phyloP scores from a whole-genome alignment of 139 green algal genomes.

The Chlorella sp. region DNA sequence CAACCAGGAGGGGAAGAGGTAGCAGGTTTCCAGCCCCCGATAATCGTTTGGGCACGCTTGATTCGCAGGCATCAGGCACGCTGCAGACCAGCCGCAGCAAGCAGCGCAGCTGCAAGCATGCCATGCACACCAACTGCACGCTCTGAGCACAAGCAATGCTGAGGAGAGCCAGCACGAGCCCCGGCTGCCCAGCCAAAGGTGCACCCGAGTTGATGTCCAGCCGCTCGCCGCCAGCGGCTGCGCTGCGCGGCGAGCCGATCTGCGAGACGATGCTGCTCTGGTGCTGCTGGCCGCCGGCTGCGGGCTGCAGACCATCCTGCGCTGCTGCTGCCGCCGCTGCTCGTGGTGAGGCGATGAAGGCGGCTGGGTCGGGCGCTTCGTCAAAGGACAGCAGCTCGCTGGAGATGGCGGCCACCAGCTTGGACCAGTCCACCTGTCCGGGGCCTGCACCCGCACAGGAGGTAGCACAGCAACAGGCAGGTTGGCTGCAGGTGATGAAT shows the following conservation, averaged over 20 bases:
- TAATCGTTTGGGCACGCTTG: too few species aligned
- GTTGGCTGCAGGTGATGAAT: too few species aligned
- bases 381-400: slow-evolving; percentile 62
- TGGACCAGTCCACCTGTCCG: slow-evolving; percentile 57
- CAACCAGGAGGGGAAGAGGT: neutral
- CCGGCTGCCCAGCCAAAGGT: too few species aligned
- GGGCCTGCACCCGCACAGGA: slow-evolving; percentile 36
- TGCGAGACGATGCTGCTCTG: neutral
- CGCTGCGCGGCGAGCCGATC: neutral
- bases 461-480: neutral
- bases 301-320: neutral
- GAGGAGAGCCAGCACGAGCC: too few species aligned
- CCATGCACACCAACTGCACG: too few species aligned
- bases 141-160: too few species aligned
- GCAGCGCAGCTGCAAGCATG: too few species aligned
- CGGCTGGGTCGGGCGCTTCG: slow-evolving; percentile 4
- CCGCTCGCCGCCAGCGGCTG: slow-evolving; percentile 22
- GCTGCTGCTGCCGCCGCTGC: neutral
- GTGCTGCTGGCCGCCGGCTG: neutral
- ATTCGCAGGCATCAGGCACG: too few species aligned
- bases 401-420: slow-evolving; percentile 50
- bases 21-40: neutral
- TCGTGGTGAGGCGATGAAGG: neutral
- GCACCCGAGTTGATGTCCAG: slow-evolving; percentile 74
- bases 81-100: too few species aligned